These are phyloP conservation scores for Pichia californica DNA, from an alignment of 805 yeast species.

Conservation along the genomic window DNA sequence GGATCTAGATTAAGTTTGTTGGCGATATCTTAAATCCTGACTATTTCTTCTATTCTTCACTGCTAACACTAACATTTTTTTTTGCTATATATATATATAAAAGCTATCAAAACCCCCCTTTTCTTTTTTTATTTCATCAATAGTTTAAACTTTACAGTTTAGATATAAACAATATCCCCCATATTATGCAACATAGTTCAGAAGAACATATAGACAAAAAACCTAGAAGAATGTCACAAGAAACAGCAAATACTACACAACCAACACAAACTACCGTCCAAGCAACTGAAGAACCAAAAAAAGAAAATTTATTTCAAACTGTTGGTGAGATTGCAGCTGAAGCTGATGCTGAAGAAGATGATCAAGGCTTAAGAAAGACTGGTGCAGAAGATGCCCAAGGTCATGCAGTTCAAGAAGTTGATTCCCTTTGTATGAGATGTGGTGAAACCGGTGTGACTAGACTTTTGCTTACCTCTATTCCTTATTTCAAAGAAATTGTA, in stretches of 20 bases:
- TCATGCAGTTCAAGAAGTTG: constrained; percentile 91
- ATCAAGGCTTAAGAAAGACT: constrained; percentile 42
- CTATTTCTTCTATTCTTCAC: too few species aligned
- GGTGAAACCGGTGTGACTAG: constrained; percentile 79
- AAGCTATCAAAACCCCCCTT: too few species aligned
- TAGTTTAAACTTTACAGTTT: too few species aligned
- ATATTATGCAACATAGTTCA: not conserved
- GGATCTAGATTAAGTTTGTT: not conserved
- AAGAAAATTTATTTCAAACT: constrained; percentile 44
- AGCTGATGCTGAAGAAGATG: constrained; percentile 24
- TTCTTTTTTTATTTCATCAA: too few species aligned
- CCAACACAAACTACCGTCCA: not conserved
- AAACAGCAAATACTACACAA: not conserved
- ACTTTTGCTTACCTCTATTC: constrained; percentile 79
- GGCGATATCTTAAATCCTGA: too few species aligned
- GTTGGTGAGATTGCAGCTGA: constrained; percentile 57
- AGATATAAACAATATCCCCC: too few species aligned
- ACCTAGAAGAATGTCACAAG: constrained; percentile 16
- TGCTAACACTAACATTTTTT: too few species aligned
- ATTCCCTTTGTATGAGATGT: constrained; percentile 95
- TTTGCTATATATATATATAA: too few species aligned
- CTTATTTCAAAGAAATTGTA: constrained; percentile 84
- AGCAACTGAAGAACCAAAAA: constrained; percentile 15
- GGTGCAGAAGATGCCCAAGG: constrained; percentile 83
- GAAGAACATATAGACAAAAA: constrained; percentile 24